Evolutionary conservation across 108 stramenopile genomes (phyloP), one percentile per base, ranked within the genome.

Genomic region (Phaeodactylum tricornutum): DNA sequence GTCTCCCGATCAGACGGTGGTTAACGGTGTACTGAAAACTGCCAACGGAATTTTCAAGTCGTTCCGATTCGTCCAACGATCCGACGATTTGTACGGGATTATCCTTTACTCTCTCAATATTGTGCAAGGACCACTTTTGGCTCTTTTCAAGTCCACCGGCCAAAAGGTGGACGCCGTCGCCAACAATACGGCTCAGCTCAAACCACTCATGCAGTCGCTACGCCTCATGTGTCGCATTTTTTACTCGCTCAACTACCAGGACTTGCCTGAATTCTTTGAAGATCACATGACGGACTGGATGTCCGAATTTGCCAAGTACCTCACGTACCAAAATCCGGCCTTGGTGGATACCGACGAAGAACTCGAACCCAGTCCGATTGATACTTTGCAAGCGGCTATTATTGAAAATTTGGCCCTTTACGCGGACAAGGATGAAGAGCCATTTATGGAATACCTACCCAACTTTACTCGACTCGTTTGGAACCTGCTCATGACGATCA

Each of bases 231-330:
- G 67, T 57, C 76, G 98, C 12, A 95, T 99, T 20, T 96, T 86
- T 55, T 97, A 63, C 74, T 87, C 82, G 25, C 68, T 99, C n/a
- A 96, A 95, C 64, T 98, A 79, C 71, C 93, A 95, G 62, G 97
- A 98, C 64, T 62, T 99, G 39, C 98, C 98, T 3, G 98, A 95
- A 59, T 97, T 69, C 59, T 98, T 97, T 50, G 96, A 98, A 60
- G 96, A 98, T 64, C 80, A 95, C 64, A 92, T 98, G 82, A 57
- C 47, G 17, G 64, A 75, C 48, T 96, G 95, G 94, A 94, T 95
- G 95, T 59, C 43, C 17, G 75, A 69, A 17, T 98, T 97, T 64
- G 67, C 81, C 34, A 87, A 79, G 51, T 91, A 78, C 43, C 57
- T 99, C 47, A 43, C 66, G 45, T 97, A 93, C 59, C 56, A 71